Evolutionary conservation across 768 basidiomycete species (phyloP), one percentile per base, ranked within the genome.

Genomic region (Phlebiopsis flavidoalba): DNA sequence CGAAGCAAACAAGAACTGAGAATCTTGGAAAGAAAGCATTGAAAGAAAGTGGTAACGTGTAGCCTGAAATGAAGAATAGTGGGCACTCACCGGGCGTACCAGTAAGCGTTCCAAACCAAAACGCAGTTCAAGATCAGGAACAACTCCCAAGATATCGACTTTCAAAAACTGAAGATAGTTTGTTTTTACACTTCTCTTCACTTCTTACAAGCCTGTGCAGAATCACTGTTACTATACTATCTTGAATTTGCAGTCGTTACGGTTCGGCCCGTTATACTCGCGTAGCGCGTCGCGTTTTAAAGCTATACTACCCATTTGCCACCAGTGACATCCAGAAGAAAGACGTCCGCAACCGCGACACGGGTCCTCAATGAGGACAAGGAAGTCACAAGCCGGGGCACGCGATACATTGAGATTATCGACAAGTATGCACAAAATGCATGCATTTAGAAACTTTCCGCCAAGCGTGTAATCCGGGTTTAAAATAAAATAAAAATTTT

Each of bases 111-210:
- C 31, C 8, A 14, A 58, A 40, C 19, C n/a, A n/a, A n/a, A 62
- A 62, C 35, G 51, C 61, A n/a, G 22, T 62, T 62, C 53, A n/a
- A 31, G 26, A 22, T 62, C 15, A 21, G 21, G n/a, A n/a, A 15
- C 17, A 14, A 11, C 31, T 61, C 10, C 61, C 61, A 4, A 22
- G 14, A 24, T 37, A 21, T n/a, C 17, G 22, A 31, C 15, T 62
- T 47, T 52, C 47, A 58, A 31, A 57, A 62, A n/a, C n/a, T 19
- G 58, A 58, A 17, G 57, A 62, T 37, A 57, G 61, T 62, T 26
- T 17, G 61, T 54, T 31, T 17, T 4, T n/a, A n/a, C n/a, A n/a
- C 15, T 21, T 7, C 43, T 19, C n/a, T 54, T 31, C 26, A 1
- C 12, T 14, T 24, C 40, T 45, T 36, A 15, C 35, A 31, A 31